Evolutionary conservation across 148 eudicot genomes (phyloP), one percentile per base, ranked within the genome.

Genomic region (Rhododendron ferrugineum): DNA sequence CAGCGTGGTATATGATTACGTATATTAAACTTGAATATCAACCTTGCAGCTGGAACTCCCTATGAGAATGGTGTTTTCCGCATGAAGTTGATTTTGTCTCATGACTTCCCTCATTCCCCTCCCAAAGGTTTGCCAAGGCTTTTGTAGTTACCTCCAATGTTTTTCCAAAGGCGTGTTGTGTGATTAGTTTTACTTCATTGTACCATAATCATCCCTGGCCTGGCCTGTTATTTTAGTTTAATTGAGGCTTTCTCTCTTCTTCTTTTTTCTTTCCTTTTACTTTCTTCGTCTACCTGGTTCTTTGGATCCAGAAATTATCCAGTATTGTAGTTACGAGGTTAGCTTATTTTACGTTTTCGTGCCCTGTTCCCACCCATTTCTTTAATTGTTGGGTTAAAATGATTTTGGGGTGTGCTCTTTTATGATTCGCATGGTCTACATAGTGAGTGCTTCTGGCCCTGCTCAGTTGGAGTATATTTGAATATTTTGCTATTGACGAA

Each of bases 51-150:
- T 89, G 99, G 97, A 77, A 96, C 98, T 47, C 99, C 99, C 8
- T 96, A 96, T 42, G 99, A 95, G 85, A 95, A 91, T 89, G 99
- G 99, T 23, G 88, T 96, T 86, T 96, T 96, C 78, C 97, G 96
- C 88, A 95, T 96, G 99, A 96, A 94, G 89, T 89, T 96, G 94
- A 93, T 94, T 72, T 84, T 96, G 70, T 94, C 98, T 20, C 93
- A 89, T 84, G 99, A 96, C 89, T 96, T 96, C 86, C 99, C 99
- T 8, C 95, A 93, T 84, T 90, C 96, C 40, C 99, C 99, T 80
- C 99, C 99, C 34, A 95, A 95, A 96, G 99, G 99, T 94, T 46
- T 86, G 85, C 87, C 26, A 16, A 54, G 54, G 80, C 23, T 79
- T 26, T 46, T 11, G 40, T 62, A 36, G 46, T 78, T 49, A 58